These are phyloP conservation scores for Alloteropsis angusta DNA, from an alignment of 202 grass and related monocot species.

Conservation along the genomic window DNA sequence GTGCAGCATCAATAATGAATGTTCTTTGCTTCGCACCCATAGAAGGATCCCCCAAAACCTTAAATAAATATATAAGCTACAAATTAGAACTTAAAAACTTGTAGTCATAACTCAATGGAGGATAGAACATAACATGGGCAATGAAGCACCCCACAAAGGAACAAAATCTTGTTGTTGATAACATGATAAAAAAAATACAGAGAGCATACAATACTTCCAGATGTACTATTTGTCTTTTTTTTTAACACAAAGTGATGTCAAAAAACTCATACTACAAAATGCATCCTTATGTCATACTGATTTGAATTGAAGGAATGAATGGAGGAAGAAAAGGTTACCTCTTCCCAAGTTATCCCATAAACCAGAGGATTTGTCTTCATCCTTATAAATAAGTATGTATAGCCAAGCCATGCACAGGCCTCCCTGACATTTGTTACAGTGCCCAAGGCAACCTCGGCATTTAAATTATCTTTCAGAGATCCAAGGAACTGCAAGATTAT, in stretches of 20 bases:
- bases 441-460: conserved; percentile 94
- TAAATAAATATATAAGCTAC: not conserved
- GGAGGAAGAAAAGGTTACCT: conserved; percentile 36
- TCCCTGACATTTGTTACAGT: conserved; percentile 98
- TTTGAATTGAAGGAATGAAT: conserved; percentile 6
- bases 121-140: not conserved
- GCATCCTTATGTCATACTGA: not conserved
- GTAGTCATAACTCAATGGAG: conserved; percentile 4
- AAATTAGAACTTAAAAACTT: conserved; percentile 3
- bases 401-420: conserved; percentile 96
- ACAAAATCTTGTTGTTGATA: conserved; percentile 3
- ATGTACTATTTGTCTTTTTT: not conserved
- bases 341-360: conserved; percentile 96
- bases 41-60: conserved; percentile 86
- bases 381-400: conserved; percentile 97
- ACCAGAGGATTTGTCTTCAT: conserved; percentile 97
- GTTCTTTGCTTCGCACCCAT: conserved; percentile 71
- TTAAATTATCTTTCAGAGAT: conserved; percentile 98
- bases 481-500: conserved; percentile 61
- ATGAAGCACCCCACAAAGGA: conserved; percentile 1
- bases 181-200: conserved; percentile 17
- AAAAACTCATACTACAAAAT: conserved; percentile 10
- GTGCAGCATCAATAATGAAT: conserved; percentile 86
- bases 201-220: not conserved
- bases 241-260: not conserved